Percentiles rank a stretch among this genome's conserved stretches.
phyloP scores from a whole-genome alignment of 2,329 filamentous ascomycete genomes.

The Ceratocystis cubensis region DNA sequence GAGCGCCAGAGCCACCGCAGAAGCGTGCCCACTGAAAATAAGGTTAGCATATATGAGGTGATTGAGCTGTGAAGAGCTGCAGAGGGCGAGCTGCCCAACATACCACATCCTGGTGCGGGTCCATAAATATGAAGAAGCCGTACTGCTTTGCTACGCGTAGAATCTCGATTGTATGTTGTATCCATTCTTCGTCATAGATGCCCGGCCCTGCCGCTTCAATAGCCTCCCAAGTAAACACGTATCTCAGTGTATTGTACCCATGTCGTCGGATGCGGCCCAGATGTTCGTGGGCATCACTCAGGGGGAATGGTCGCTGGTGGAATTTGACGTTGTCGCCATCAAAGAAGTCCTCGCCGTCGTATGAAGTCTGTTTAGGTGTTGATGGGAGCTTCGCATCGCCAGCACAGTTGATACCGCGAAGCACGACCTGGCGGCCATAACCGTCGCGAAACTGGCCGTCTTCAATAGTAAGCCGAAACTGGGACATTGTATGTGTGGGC shows the following conservation, averaged over 20 bases:
- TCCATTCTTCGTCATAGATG: slow-evolving; percentile 86
- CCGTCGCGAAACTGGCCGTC: slow-evolving; percentile 72
- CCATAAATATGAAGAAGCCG: slow-evolving; percentile 96
- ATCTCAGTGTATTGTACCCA: slow-evolving; percentile 93
- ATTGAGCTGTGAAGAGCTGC: not conserved
- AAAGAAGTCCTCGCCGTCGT: slow-evolving; percentile 68
- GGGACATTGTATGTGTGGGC: slow-evolving; percentile 42
- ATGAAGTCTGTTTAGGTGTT: slow-evolving; percentile 67
- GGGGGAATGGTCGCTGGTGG: slow-evolving; percentile 68
- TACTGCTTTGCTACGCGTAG: slow-evolving; percentile 75
- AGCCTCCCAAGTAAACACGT: slow-evolving; percentile 98
- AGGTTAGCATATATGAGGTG: slow-evolving; percentile 24
- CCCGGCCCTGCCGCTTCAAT: slow-evolving; percentile 86
- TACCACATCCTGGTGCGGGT: slow-evolving; percentile 95
- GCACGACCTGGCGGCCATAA: slow-evolving; percentile 69
- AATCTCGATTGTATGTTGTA: slow-evolving; percentile 77
- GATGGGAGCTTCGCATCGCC: slow-evolving; percentile 84
- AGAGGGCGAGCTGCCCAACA: slow-evolving; percentile 30
- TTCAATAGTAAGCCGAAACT: slow-evolving; percentile 67
- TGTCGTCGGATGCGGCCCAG: slow-evolving; percentile 75
- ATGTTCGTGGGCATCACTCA: slow-evolving; percentile 71
- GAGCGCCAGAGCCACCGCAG: slow-evolving; percentile 85
- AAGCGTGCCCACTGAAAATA: slow-evolving; percentile 70
- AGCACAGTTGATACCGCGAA: slow-evolving; percentile 89
- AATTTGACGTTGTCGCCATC: slow-evolving; percentile 88